Base-by-base conservation (phyloP, 2,329 filamentous ascomycete genomes). In the Phyllosticta capitalensis region DNA sequence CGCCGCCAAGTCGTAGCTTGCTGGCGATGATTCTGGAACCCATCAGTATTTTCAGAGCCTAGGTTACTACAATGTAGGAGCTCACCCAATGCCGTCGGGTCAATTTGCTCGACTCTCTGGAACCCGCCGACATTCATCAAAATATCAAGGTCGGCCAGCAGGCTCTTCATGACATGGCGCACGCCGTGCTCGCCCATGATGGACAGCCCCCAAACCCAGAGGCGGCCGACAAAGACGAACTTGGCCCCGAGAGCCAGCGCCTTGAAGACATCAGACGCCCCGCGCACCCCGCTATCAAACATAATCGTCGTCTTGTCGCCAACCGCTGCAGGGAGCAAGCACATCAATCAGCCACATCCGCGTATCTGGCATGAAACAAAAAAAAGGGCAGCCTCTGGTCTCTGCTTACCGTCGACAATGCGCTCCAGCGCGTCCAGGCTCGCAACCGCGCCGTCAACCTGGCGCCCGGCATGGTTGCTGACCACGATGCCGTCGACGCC, bases 401-500 rank as follows among this genome's bases (percentile, higher is more conserved):
- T 54, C 22, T 20, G 65, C 72, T 65, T 64, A 76, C 75, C 77
- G 63, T 78, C 72, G 1, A 77, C 78, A 60, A 86, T 85, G 61
- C 78, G 79, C 71, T 85, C 81, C 63, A 85, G 65, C 1, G 81
- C 81, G 67, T 86, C 83, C 55, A 86, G 68, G 65, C 78, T 82
- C 12, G 78, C 82, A 59, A 82, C 74, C 2, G 83, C 82, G 0
- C 83, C 83, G 64, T 85, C 83, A 1, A 85, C 80, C 69, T 86
- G 82, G 20, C 87, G 71, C 0, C 87, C 87, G 1, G 86, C 87
- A 68, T 90, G 87, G 64, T 90, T 90, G 14, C 79, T 83, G 1
- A 90, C 75, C 1, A 90, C 79, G 54, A 90, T 87, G 0, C 83
- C 87, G 64, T 89, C 82, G 2, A 82, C 81, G 0, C 84, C 85